Evolutionary conservation across 148 eudicot genomes (phyloP), one percentile per base, ranked within the genome.

Genomic region (Rhododendron williamsianum): DNA sequence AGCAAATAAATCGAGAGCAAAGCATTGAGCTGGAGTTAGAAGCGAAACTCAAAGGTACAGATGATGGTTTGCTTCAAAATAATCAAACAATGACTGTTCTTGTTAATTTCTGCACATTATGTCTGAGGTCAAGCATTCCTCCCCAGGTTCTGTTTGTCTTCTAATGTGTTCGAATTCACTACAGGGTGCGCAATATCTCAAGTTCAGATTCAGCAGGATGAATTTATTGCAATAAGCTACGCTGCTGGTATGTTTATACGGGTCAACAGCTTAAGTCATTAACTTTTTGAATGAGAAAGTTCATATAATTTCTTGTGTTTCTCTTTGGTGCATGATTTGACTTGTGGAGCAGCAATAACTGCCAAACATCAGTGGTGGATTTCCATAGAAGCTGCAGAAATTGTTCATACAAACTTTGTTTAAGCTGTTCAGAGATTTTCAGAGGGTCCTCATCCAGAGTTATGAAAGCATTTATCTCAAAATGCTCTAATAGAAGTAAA

Each of bases 381-480:
- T 88, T 91, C 82, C 95, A 96, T 76, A 91, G 97, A 94, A 95
- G 94, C 89, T 96, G 99, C 90, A 87, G 90, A 81, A 94, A 83
- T 46, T 96, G 99, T 88, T 91, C 95, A 21, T 96, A 94, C 82
- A 95, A 86, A 76, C 95, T 96, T 86, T 96, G 99, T 91, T 90
- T 96, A 87, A 88, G 90, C 84, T 96, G 99, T 85, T 90, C 84
- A 52, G 94, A 92, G 83, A 82, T 88, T 76, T 86, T 90, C 78
- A 90, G 87, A 86, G 89, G 87, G 76, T 84, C 86, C 41, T 73
- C 83, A 54, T 86, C 77, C 51, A 86, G 81, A 76, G 83, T 78
- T 80, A 25, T 45, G 43, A 80, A 81, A 49, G 36, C 81, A 83
- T 82, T 52, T 80, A 78, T 63, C 84, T 67, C 82, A 84, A 85